Base-by-base conservation (phyloP, 352 stramenopile genomes). In the Blastocystis sp. region DNA sequence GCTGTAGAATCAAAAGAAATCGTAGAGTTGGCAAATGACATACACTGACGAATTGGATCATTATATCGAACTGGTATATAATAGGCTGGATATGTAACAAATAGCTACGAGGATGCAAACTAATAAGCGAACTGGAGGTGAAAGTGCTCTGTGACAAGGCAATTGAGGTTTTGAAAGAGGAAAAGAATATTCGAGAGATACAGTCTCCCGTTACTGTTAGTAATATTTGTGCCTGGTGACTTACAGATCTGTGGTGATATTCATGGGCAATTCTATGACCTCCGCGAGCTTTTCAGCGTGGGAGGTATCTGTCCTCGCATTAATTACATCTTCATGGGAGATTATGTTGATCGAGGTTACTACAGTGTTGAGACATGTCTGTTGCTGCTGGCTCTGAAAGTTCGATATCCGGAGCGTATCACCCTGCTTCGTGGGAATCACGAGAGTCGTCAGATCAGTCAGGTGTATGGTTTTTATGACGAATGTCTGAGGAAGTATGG, bases 391-490 rank as follows among this genome's bases (percentile, higher is more conserved):
- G 96, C 96, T 3, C 93, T 99, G 7, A 99, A 99, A 92, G 96
- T 99, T 41, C 93, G 97, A 39, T 99, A 99, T 93, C 97, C 97
- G 18, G 96, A 99, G 91, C 94, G 97, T 37, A 99, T 99, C 91
- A 99, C 96, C 41, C 91, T 99, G 2, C 98, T 99, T 89, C 95
- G 97, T 30, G 97, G 97, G 73, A 99, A 99, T 93, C 97, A 99
- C 91, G 97, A 99, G 92, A 95, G 91, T 76, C 92, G 96, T 75
- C 96, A 99, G 92, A 99, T 99, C 91, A 99, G 96, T n/a, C 96
- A 98, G 91, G 96, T 99, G 6, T 99, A 99, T 91, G 97, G 97
- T 30, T 99, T 99, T 91, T 99, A 99, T 91, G 97, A 99, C 91
- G 97, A 99, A 91, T 99, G 97, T 90, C 92, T 98, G 20, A 92